Evolutionary conservation across 495 filamentous ascomycete species (phyloP).

Genomic region (Aspergillus conjunctus): DNA sequence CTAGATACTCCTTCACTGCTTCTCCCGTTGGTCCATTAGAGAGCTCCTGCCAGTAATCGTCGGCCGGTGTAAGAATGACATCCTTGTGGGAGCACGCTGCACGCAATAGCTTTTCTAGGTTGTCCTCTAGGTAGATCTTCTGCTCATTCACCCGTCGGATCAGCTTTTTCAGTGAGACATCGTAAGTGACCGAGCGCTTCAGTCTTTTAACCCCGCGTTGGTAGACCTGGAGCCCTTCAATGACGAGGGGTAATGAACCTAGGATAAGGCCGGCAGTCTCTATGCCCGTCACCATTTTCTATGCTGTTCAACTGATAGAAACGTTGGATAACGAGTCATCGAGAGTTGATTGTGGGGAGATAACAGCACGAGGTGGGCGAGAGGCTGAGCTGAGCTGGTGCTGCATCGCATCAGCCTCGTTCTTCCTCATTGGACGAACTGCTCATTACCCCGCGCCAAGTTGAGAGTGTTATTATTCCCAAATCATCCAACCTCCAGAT

Average conservation of each 20-base stretch:
- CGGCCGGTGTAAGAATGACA: background rate
- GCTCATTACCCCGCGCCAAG: background rate
- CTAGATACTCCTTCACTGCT: constrained; percentile 5
- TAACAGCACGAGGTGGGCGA: background rate
- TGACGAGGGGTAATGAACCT: background rate
- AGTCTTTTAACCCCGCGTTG: background rate
- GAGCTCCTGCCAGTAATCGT: constrained; percentile 4
- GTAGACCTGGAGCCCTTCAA: constrained; percentile 4
- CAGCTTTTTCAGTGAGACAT: constrained; percentile 4
- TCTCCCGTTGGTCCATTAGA: background rate
- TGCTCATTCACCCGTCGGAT: constrained; percentile 7
- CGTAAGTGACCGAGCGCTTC: constrained; percentile 3
- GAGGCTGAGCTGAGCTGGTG: too few relatives aligned
- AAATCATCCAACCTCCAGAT: background rate
- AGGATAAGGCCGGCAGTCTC: constrained; percentile 5
- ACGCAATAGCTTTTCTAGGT: background rate
- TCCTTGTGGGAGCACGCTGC: background rate
- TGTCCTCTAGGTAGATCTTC: constrained; percentile 4
- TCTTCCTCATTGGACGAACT: background rate
- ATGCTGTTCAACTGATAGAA: background rate
- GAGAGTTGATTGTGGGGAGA: background rate
- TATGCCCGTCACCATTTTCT: constrained; percentile 3
- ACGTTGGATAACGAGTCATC: background rate
- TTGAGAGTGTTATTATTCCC: background rate
- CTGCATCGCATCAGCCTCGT: too few relatives aligned